Evolutionary conservation across 805 yeast species (phyloP).

Genomic region (Pichia occidentalis): DNA sequence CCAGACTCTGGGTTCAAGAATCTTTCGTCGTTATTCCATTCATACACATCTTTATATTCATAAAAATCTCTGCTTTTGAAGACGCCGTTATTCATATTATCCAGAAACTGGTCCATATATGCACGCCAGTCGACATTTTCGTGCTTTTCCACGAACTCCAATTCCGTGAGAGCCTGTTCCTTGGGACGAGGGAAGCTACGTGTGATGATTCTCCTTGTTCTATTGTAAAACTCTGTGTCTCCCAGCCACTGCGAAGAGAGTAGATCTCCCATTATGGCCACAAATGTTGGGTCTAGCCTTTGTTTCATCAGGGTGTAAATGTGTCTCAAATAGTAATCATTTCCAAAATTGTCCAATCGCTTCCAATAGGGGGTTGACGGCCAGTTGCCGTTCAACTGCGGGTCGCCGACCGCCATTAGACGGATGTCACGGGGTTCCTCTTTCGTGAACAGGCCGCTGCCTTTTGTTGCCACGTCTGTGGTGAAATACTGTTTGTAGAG

Average conservation of each 20-base stretch:
- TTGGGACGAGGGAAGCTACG: conserved; percentile 57
- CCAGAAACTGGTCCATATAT: conserved; percentile 33
- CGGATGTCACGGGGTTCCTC: conserved; percentile 35
- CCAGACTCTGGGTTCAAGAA: conserved; percentile 17
- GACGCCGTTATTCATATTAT: conserved; percentile 27
- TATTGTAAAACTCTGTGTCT: conserved; percentile 75
- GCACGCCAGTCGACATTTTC: conserved; percentile 49
- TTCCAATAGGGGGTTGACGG: conserved; percentile 62
- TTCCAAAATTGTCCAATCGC: conserved; percentile 78
- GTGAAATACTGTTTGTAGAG: conserved; percentile 26
- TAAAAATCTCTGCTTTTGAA: conserved; percentile 28
- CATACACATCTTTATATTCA: conserved; percentile 56
- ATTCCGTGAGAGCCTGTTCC: conserved; percentile 41
- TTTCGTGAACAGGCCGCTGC: conserved; percentile 4
- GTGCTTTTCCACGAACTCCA: conserved; percentile 44
- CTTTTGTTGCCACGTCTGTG: conserved; percentile 18
- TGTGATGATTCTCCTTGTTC: conserved; percentile 70
- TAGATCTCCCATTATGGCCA: conserved; percentile 87
- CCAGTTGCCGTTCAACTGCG: conserved; percentile 92
- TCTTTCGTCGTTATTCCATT: conserved; percentile 42
- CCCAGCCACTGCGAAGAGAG: conserved; percentile 93
- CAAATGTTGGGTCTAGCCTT: conserved; percentile 67
- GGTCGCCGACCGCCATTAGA: conserved; percentile 87
- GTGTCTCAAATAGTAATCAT: conserved; percentile 85
- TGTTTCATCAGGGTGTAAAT: conserved; percentile 60